Evolutionary conservation across 495 filamentous ascomycete species (phyloP).

Genomic region (Trichoderma virens): DNA sequence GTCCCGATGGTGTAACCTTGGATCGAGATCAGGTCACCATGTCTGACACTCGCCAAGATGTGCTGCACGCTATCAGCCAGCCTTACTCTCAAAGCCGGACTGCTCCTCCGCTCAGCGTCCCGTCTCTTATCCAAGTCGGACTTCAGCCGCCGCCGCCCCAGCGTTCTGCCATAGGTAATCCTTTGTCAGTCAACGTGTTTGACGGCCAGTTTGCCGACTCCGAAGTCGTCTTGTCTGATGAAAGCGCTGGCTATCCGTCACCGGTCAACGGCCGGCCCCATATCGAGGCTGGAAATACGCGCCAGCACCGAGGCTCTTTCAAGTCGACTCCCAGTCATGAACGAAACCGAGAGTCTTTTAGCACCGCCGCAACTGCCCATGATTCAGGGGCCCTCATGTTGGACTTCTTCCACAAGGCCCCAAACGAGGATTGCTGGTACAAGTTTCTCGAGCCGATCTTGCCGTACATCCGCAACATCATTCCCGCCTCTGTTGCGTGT

Average conservation of each 20-base stretch:
- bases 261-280: conserved; percentile 2
- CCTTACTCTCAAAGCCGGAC: background rate
- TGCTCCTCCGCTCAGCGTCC: background rate
- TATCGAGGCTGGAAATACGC: background rate
- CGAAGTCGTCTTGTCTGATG: conserved; percentile 7
- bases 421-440: conserved; percentile 13
- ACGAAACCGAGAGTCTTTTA: conserved; percentile 10
- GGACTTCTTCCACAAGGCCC: conserved; percentile 11
- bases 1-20: background rate
- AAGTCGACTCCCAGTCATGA: background rate
- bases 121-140: conserved; percentile 3
- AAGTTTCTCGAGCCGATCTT: conserved; percentile 46
- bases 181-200: background rate
- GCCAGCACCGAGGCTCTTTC: conserved; percentile 4
- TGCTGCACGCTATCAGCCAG: background rate
- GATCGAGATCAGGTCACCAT: background rate
- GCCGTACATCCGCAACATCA: conserved; percentile 56
- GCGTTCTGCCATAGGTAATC: background rate
- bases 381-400: conserved; percentile 1
- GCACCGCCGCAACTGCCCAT: conserved; percentile 3
- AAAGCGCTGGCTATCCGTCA: conserved; percentile 11
- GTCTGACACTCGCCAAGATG: background rate
- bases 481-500: conserved; percentile 59
- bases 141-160: background rate
- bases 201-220: background rate